Conservation (phyloP, 192 early-diverging fungal genomes). For the Coemansia asiatica region DNA sequence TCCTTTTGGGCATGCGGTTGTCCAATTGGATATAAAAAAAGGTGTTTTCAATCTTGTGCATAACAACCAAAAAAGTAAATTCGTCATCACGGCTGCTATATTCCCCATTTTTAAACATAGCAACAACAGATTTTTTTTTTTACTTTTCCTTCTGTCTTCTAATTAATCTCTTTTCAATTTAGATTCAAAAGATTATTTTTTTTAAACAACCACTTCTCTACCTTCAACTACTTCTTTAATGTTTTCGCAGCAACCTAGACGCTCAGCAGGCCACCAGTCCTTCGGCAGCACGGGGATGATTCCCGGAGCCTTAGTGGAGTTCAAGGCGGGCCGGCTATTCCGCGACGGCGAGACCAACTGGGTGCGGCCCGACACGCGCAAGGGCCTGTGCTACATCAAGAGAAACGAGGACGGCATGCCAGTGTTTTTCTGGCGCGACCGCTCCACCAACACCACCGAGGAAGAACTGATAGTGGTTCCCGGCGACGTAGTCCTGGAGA, state of each 20-base stretch:
- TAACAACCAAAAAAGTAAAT: too few species aligned
- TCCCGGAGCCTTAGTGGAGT: conserved; percentile 48
- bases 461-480: conserved; percentile 76
- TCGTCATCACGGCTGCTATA: too few species aligned
- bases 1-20: too few species aligned
- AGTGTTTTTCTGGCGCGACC: conserved; percentile 82
- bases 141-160: too few species aligned
- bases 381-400: conserved; percentile 56
- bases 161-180: not conserved
- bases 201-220: too few species aligned
- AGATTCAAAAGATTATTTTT: too few species aligned
- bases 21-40: not conserved
- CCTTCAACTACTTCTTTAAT: not conserved
- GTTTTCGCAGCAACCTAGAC: conserved; percentile 8
- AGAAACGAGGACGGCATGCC: conserved; percentile 68
- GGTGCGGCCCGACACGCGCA: conserved; percentile 72
- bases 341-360: conserved; percentile 64
- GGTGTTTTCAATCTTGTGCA: too few species aligned
- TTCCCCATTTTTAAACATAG: too few species aligned
- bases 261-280: not conserved
- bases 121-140: too few species aligned
- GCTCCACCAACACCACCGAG: conserved; percentile 52
- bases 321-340: conserved; percentile 72
- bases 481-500: conserved; percentile 72
- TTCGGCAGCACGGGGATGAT: not conserved